Conservation (phyloP, 2,329 filamentous ascomycete species). For the Pseudogymnoascus verrucosus region DNA sequence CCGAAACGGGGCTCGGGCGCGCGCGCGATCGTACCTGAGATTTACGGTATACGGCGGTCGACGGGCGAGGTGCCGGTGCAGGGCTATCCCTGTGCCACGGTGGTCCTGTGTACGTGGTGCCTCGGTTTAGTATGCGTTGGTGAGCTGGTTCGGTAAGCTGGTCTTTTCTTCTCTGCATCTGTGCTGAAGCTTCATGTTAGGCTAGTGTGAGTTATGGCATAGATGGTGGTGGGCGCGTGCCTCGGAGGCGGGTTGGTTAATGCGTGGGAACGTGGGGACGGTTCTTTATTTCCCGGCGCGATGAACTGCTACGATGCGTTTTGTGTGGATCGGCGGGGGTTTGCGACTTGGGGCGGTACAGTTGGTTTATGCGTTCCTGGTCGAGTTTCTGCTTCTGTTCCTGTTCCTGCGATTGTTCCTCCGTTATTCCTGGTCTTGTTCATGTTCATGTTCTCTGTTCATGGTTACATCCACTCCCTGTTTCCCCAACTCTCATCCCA, state of each 20-base stretch:
- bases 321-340: not conserved
- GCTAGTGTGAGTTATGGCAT: not conserved
- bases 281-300: not conserved
- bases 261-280: not conserved
- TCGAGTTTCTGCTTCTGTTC: not conserved
- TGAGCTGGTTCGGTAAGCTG: not conserved
- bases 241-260: not conserved
- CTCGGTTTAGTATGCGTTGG: not conserved
- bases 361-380: not conserved
- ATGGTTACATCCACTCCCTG: not conserved
- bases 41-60: not conserved
- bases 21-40: constrained; percentile 1
- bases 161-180: not conserved
- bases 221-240: not conserved
- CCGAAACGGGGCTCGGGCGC: not conserved
- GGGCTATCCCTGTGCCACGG: not conserved
- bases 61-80: not conserved
- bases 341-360: not conserved
- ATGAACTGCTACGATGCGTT: not conserved
- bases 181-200: not conserved
- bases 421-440: not conserved
- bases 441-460: not conserved
- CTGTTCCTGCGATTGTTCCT: not conserved
- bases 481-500: not conserved
- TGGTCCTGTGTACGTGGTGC: not conserved